A percentile compares a stretch with the other conserved stretches of the same genome.
These are phyloP conservation scores for Parmelia sp. DNA, from an alignment of 495 filamentous ascomycete species.

Conservation along the genomic window DNA sequence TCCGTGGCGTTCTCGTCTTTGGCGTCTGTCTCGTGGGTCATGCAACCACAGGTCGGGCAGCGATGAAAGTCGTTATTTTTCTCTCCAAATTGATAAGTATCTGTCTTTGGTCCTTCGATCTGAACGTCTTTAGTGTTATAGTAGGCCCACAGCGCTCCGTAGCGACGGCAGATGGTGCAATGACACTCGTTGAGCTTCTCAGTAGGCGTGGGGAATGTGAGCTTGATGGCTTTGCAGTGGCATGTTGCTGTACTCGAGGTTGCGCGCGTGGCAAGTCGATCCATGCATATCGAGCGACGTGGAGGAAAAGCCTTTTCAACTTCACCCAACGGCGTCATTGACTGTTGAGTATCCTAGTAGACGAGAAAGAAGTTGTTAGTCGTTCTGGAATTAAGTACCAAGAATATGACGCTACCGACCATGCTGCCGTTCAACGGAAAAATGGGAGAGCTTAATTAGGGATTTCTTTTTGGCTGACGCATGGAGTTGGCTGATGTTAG, in stretches of 20 bases:
- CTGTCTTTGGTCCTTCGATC: conserved; percentile 9
- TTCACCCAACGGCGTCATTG: background rate
- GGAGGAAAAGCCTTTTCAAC: background rate
- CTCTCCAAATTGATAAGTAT: conserved; percentile 4
- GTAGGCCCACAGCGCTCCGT: conserved; percentile 13
- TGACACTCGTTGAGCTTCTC: conserved; percentile 2
- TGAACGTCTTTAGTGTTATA: conserved; percentile 4
- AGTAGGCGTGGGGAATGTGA: conserved; percentile 6
- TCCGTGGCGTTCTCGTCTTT: background rate
- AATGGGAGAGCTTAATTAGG: background rate
- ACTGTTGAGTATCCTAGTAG: background rate
- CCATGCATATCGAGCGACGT: background rate
- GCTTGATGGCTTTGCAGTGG: conserved; percentile 15
- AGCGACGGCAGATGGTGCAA: conserved; percentile 16
- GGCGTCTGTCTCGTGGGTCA: conserved; percentile 3
- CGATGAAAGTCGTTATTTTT: conserved; percentile 1
- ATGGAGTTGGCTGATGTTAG: no score
- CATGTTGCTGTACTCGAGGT: background rate
- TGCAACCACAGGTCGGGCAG: conserved; percentile 6
- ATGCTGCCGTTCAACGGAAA: background rate
- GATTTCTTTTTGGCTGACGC: background rate
- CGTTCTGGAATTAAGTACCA: no score
- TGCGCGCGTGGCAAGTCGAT: background rate
- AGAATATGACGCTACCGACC: background rate
- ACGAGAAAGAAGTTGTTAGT: background rate